phyloP scores from a whole-genome alignment of 2,329 filamentous ascomycete species.

The Fusarium multiceps region DNA sequence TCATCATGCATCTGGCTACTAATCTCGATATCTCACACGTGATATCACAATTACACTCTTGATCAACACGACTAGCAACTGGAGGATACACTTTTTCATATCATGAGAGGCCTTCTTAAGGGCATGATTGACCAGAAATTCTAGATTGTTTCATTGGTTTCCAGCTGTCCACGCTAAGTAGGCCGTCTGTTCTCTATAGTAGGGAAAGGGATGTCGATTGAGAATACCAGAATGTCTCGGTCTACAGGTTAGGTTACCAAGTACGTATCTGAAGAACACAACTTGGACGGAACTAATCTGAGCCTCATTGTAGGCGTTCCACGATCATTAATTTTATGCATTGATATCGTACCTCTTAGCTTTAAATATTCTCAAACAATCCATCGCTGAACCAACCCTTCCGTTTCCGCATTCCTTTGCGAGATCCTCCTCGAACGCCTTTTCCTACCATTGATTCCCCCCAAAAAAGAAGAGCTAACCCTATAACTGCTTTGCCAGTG shows the following conservation, averaged over 20 bases:
- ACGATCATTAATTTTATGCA: constrained; percentile 37
- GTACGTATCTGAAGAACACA: background rate
- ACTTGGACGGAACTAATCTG: background rate
- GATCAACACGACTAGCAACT: constrained; percentile 11
- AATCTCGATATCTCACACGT: constrained; percentile 27
- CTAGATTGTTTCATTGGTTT: background rate
- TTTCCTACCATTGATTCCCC: constrained; percentile 32
- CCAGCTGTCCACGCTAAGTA: background rate
- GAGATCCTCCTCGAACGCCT: constrained; percentile 35
- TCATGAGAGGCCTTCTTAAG: constrained; percentile 1
- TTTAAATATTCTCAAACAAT: constrained; percentile 13
- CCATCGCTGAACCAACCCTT: constrained; percentile 23
- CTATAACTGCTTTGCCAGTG: constrained; percentile 29
- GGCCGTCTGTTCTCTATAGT: background rate
- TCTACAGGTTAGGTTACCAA: background rate
- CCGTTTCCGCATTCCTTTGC: constrained; percentile 10
- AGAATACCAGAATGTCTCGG: background rate
- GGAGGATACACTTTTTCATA: constrained; percentile 1
- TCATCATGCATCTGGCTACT: constrained; percentile 29
- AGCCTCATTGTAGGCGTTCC: background rate
- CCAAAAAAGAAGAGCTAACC: constrained; percentile 8
- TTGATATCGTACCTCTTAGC: constrained; percentile 40
- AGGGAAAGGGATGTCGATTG: background rate
- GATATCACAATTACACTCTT: constrained; percentile 14
- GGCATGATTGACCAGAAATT: constrained; percentile 2